Conservation (phyloP, 768 basidiomycete genomes). For the Russula ochroleuca region DNA sequence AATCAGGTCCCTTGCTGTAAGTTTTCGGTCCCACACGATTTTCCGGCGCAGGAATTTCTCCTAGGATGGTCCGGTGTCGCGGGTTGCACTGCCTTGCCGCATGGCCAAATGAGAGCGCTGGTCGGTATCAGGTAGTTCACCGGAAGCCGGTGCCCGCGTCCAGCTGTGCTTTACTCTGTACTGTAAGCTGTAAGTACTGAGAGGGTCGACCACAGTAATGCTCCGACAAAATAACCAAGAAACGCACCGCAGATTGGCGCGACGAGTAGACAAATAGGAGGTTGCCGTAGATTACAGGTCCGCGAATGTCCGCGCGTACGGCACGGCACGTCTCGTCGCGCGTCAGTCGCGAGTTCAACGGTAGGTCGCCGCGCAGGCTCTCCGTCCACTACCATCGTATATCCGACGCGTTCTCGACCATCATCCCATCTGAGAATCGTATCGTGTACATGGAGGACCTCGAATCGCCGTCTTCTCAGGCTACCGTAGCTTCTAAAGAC, state of each 20-base stretch:
- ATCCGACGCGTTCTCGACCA: slow-evolving; percentile 3
- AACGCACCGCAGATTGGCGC: not conserved
- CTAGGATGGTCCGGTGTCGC: not conserved
- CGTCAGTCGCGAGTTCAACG: not conserved
- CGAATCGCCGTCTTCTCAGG: slow-evolving; percentile 24
- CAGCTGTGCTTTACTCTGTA: not conserved
- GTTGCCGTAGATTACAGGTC: slow-evolving; percentile 19
- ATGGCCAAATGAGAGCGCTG: slow-evolving; percentile 1
- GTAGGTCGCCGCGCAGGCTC: not conserved
- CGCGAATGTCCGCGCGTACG: slow-evolving; percentile 15
- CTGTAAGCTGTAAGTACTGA: no score
- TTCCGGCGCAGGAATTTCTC: not conserved
- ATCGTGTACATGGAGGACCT: slow-evolving; percentile 39
- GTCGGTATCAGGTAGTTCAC: not conserved
- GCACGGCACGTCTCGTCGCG: slow-evolving; percentile 8
- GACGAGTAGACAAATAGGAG: not conserved
- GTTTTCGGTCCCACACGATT: not conserved
- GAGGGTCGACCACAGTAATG: no score
- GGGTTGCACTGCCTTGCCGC: not conserved
- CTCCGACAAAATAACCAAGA: not conserved
- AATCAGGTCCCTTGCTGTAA: not conserved
- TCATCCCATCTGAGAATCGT: slow-evolving; percentile 12
- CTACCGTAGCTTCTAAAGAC: slow-evolving; percentile 1
- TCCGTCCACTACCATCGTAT: slow-evolving; percentile 3
- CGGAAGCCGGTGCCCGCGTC: not conserved